Evolutionary conservation across 805 yeast genomes (phyloP), one percentile per base, ranked within the genome.

Genomic region (Starmera quercuum): DNA sequence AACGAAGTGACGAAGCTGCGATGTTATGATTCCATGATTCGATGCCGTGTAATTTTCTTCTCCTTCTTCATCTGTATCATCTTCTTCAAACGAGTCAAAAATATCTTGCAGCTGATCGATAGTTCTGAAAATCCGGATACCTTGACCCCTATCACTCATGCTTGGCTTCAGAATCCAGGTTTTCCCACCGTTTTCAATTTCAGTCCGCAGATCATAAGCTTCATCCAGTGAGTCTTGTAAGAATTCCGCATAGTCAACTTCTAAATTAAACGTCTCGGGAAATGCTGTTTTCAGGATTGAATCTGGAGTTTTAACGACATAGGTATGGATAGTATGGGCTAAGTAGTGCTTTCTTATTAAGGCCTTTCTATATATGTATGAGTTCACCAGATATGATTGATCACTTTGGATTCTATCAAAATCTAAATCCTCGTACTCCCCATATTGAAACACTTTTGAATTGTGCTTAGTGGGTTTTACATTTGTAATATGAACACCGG

Each of bases 111-210:
- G 63, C 47, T 87, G 92, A 7, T 78, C 84, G 23, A 85, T 66
- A 0, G 87, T 78, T 35, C 68, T 68, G 61, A 92, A 92, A 0
- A 92, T 58, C 26, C 95, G 63, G 32, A 92, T 90, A 0, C 98
- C 98, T 54, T 92, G 96, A 9, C 95, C 98, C 53, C 90, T 80
- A 53, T 92, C 98, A 49, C 95, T 83, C 96, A 92, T 87, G 42
- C 95, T 78, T 12, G 98, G 98, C 53, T 92, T 92, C 53, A 92
- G 66, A 25, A 92, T 92, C 88, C 94, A 90, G 30, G 80, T 73
- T 43, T 71, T 75, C 13, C 64, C 68, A 11, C 73, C 74, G 9
- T 57, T 54, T 38, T 78, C 80, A 22, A 92, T 61, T 45, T 83
- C 95, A 33, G 80, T 81, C 38, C 95, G 63, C 32, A 92, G 64